A percentile compares a stretch with the other conserved stretches of the same genome.
phyloP scores from a whole-genome alignment of 768 basidiomycete species.

The Chalciporus chontae region DNA sequence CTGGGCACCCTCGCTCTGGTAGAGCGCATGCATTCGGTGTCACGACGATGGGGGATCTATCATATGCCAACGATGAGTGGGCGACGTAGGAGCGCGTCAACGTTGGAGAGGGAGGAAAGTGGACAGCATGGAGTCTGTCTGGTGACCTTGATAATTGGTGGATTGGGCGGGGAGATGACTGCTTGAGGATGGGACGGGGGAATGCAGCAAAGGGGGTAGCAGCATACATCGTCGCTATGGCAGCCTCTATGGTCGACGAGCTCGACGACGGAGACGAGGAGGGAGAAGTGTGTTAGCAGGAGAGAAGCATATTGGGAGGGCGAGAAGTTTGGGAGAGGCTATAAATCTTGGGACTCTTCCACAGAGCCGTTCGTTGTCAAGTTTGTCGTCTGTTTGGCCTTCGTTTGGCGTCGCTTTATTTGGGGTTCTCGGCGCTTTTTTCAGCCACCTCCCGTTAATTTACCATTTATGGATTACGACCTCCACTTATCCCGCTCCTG shows the following conservation, averaged over 20 bases:
- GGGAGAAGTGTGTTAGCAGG: constrained; percentile 13
- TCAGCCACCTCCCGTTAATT: neutral
- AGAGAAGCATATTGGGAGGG: constrained; percentile 3
- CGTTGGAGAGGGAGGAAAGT: constrained; percentile 40
- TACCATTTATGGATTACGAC: neutral
- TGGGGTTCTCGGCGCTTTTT: neutral
- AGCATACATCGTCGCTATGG: constrained; percentile 8
- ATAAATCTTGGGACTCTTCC: constrained; percentile 1
- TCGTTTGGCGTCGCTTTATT: constrained; percentile 1
- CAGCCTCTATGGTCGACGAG: neutral
- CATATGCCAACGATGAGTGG: constrained; percentile 52
- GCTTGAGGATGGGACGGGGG: constrained; percentile 59
- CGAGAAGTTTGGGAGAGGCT: neutral
- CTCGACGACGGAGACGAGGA: constrained; percentile 3
- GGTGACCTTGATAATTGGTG: constrained; percentile 12
- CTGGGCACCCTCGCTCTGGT: constrained; percentile 75
- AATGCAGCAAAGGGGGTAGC: neutral
- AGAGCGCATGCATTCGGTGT: constrained; percentile 69
- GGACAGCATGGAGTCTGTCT: constrained; percentile 43
- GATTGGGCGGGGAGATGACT: constrained; percentile 20
- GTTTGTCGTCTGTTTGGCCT: constrained; percentile 16
- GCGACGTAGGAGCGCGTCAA: constrained; percentile 40
- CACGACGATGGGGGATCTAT: constrained; percentile 77
- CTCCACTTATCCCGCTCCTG: neutral
- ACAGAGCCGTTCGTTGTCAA: constrained; percentile 8